Evolutionary conservation across 148 eudicot species (phyloP), one percentile per base, ranked within the genome.

Genomic region (Vaccinium corymbosum): DNA sequence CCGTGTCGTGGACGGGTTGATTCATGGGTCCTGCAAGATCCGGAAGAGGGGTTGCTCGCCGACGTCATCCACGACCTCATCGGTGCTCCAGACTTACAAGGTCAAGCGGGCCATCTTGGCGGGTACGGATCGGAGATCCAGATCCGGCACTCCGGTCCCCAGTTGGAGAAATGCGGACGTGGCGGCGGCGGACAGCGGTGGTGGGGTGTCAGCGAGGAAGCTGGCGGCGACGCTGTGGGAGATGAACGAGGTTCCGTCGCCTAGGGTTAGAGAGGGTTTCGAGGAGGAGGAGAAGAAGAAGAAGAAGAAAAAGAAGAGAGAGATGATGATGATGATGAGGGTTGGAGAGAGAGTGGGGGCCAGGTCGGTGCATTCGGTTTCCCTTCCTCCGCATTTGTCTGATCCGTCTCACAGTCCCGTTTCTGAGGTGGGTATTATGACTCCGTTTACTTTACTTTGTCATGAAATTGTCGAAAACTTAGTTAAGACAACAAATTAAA

Each of bases 151-250:
- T 17, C 98, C 98, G 8, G 89, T 88, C 16, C 94, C 95, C 42
- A 89, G 91, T 16, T 95, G 98, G 98, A 90, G 92, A 83, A 90
- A 86, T 85, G 83, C 94, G 11, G 95, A 94, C 1, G 88, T 87
- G 89, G 85, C 82, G 72, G 85, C 93, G 3, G 87, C 82, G 64
- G 80, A 93, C 82, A 86, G 85, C 81, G 82, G 29, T 74, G 88
- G 89, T 48, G 83, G 95, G 20, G 94, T 96, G 48, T 93, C 98
- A 0, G 99, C 99, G 68, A 87, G 99, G 89, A 92, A 91, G 86
- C 90, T 97, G 86, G 99, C 95, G 62, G 99, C 99, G 25, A 93
- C 97, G 6, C 90, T 97, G 50, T 97, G 99, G 99, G 99, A 91
- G 87, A 80, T 94, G 92, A 93, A 97, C 86, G 93, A 91, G 81